phyloP scores from a whole-genome alignment of 2,329 filamentous ascomycete genomes.

The Aureobasidium subglaciale region DNA sequence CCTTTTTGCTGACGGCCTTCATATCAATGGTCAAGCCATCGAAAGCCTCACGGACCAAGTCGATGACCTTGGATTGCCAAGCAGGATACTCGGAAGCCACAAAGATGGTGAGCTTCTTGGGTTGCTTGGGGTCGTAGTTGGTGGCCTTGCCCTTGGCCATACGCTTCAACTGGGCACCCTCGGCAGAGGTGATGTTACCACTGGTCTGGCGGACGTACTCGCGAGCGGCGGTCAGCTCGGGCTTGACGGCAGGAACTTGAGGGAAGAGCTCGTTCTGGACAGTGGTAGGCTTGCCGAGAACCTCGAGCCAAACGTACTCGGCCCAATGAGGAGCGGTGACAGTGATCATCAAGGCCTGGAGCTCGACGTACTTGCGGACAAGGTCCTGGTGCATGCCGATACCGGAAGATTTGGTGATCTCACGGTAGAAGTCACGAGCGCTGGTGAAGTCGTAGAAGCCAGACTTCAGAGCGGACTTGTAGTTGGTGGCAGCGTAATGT shows the following conservation, averaged over 20 bases:
- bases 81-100: conserved; percentile 70
- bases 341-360: conserved; percentile 74
- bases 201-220: conserved; percentile 71
- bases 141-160: conserved; percentile 86
- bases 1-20: conserved; percentile 69
- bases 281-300: conserved; percentile 66
- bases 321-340: conserved; percentile 89
- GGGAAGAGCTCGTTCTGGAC: conserved; percentile 78
- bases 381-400: conserved; percentile 83
- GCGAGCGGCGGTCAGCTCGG: conserved; percentile 66
- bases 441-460: conserved; percentile 86
- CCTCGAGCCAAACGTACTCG: conserved; percentile 89
- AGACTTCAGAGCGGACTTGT: conserved; percentile 76
- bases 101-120: conserved; percentile 86
- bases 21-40: conserved; percentile 62
- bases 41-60: conserved; percentile 67
- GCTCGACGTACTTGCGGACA: conserved; percentile 71
- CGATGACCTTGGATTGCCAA: conserved; percentile 90
- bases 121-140: conserved; percentile 80
- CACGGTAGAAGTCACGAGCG: conserved; percentile 84
- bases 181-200: conserved; percentile 77
- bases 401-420: conserved; percentile 66
- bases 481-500: conserved; percentile 73
- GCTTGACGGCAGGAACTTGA: conserved; percentile 56
- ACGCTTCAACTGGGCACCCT: conserved; percentile 77